Evolutionary conservation across 768 basidiomycete genomes (phyloP), one percentile per base, ranked within the genome.

Genomic region (Glaciozyma martinii): DNA sequence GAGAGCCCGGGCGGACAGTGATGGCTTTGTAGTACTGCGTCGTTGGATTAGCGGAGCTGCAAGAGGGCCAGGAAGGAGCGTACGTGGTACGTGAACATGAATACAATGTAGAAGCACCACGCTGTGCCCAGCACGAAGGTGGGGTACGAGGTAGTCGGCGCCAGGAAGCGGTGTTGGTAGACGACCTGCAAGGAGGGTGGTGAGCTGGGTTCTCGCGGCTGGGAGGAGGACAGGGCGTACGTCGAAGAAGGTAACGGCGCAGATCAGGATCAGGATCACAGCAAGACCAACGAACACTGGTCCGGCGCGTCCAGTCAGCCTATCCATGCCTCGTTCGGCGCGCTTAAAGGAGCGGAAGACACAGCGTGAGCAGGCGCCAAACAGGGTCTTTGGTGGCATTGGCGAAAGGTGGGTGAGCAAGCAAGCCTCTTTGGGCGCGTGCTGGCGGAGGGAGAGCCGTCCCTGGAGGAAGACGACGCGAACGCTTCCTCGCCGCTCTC

Each of bases 221-320:
- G 10, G 42, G 55, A 56, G 47, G 27, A 67, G 44, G n/a, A 55
- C 23, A n/a, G 33, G 30, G 46, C 37, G 37, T 21, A 37, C 83
- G 87, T 77, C 74, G 93, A 91, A 90, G 75, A 94, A 98, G 68
- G 83, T 85, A 56, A 90, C 66, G 0, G 83, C 79, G 53, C 90
- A 92, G 1, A 80, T 72, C 16, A 80, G 77, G 21, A 92, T 85
- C 32, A 98, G 80, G 10, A 84, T 72, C 61, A 86, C 79, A 6
- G 90, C 93, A n/a, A 94, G 79, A 1, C 78, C 81, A 46, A 98
- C 84, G 75, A 98, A 98, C 73, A 87, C 83, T 0, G 92, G 94
- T 0, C 94, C 94, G 37, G 89, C 92, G 59, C 88, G 87, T 60
- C 92, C 90, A 0, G 90, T 95, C 46, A 94, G n/a, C 3, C 33